phyloP scores from a whole-genome alignment of 2,329 filamentous ascomycete genomes.

The Penicillium expansum region DNA sequence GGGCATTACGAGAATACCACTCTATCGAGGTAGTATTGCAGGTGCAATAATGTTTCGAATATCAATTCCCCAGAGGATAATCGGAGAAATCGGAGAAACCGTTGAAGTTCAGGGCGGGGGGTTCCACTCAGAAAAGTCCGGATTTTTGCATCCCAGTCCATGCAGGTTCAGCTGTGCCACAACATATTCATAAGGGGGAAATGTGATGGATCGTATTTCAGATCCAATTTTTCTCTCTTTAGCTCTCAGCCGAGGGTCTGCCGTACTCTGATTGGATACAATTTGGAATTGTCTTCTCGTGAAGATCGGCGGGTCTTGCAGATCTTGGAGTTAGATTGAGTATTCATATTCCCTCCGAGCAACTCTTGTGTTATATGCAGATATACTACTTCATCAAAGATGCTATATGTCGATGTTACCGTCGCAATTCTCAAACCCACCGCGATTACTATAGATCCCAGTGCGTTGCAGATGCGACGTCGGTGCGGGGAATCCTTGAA shows the following conservation, averaged over 20 bases:
- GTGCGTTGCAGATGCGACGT: slow-evolving; percentile 4
- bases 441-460: slow-evolving; percentile 8
- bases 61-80: neutral
- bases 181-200: neutral
- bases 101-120: neutral
- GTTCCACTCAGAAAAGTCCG: neutral
- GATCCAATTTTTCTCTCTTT: neutral
- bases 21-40: neutral
- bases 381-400: neutral
- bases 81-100: neutral
- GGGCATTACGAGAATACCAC: slow-evolving; percentile 1
- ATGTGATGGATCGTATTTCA: neutral
- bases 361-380: neutral
- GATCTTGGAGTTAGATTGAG: neutral
- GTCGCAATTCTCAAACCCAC: slow-evolving; percentile 15
- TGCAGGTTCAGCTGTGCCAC: slow-evolving; percentile 5
- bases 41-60: neutral
- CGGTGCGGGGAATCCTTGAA: slow-evolving; percentile 18
- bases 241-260: neutral
- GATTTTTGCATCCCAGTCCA: neutral
- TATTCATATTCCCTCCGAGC: neutral
- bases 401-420: slow-evolving; percentile 9
- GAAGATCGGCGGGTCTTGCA: neutral
- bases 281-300: neutral
- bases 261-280: neutral